Evolutionary conservation across 192 early-diverging fungal genomes (phyloP).

Genomic region (Phlyctochytrium arcticum): DNA sequence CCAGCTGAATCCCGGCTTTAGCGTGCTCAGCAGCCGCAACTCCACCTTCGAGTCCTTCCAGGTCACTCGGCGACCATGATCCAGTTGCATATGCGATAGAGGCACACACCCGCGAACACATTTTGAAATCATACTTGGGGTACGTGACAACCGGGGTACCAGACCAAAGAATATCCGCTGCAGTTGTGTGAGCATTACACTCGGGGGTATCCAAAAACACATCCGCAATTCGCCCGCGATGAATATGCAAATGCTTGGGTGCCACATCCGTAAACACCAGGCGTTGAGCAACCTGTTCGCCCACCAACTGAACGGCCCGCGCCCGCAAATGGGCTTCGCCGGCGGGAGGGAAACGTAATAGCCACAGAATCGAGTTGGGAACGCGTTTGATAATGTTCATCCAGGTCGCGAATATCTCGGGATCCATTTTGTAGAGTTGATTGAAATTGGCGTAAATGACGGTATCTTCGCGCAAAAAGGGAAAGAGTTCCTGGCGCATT

Average conservation of each 20-base stretch:
- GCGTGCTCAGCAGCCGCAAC: conserved; percentile 18
- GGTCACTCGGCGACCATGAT: conserved; percentile 37
- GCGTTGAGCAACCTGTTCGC: conserved; percentile 69
- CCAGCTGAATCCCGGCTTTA: conserved; percentile 2
- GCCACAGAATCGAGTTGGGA: conserved; percentile 83
- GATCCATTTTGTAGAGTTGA: conserved; percentile 95
- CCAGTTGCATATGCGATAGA: conserved; percentile 82
- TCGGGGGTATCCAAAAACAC: conserved; percentile 92
- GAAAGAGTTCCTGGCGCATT: conserved; percentile 85
- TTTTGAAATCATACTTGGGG: conserved; percentile 83
- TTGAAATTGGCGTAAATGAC: conserved; percentile 97
- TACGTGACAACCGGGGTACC: conserved; percentile 90
- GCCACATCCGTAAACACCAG: conserved; percentile 76
- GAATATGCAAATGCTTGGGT: conserved; percentile 82
- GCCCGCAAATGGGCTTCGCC: conserved; percentile 73
- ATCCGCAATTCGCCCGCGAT: conserved; percentile 87
- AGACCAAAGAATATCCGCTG: conserved; percentile 90
- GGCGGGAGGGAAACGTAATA: conserved; percentile 85
- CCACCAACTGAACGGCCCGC: conserved; percentile 69
- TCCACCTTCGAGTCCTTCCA: conserved; percentile 58
- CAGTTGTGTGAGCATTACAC: conserved; percentile 95
- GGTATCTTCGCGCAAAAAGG: conserved; percentile 70
- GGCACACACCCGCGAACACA: conserved; percentile 86
- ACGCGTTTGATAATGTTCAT: conserved; percentile 74
- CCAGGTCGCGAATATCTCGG: conserved; percentile 81